Conservation (phyloP, 2,329 filamentous ascomycete species). For the Dactylonectria estremocensis region DNA sequence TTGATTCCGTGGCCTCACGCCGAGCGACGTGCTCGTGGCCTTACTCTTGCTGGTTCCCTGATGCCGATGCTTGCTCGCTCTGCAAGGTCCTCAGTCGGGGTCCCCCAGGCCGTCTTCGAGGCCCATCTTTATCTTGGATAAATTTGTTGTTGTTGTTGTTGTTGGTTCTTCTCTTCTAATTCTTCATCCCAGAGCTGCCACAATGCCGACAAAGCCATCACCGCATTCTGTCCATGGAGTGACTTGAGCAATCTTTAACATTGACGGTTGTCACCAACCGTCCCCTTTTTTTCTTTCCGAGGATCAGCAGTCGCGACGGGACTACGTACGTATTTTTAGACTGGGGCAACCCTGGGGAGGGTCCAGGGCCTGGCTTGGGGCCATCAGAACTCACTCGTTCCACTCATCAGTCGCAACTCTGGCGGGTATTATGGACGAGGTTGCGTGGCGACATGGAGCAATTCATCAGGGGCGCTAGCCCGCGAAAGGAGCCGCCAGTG, state of each 20-base stretch:
- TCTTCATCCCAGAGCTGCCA: constrained; percentile 19
- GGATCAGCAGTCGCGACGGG: constrained; percentile 30
- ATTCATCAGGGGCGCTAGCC: constrained; percentile 33
- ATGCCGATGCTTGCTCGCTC: constrained; percentile 26
- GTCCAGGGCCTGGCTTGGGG: constrained; percentile 32
- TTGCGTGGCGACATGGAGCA: constrained; percentile 42
- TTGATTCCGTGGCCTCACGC: constrained; percentile 37
- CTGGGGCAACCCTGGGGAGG: constrained; percentile 32
- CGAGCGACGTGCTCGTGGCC: constrained; percentile 36
- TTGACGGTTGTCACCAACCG: constrained; percentile 20
- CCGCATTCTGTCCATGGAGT: constrained; percentile 8
- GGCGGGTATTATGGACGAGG: constrained; percentile 25
- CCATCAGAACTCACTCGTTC: constrained; percentile 41
- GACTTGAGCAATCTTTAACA: constrained; percentile 35
- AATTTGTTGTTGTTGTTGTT: neutral
- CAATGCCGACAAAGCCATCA: constrained; percentile 22
- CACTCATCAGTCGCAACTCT: constrained; percentile 29
- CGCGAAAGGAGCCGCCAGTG: constrained; percentile 34
- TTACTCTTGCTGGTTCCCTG: constrained; percentile 30
- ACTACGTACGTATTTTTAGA: constrained; percentile 46
- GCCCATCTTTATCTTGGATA: constrained; percentile 27
- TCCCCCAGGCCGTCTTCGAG: constrained; percentile 22
- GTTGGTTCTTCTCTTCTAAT: constrained; percentile 2
- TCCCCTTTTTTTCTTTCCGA: constrained; percentile 34
- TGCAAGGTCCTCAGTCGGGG: constrained; percentile 24